Percentiles rank a stretch among this genome's conserved stretches.
These are phyloP conservation scores for Alternaria solani DNA, from an alignment of 2,329 filamentous ascomycete species.

Conservation along the genomic window DNA sequence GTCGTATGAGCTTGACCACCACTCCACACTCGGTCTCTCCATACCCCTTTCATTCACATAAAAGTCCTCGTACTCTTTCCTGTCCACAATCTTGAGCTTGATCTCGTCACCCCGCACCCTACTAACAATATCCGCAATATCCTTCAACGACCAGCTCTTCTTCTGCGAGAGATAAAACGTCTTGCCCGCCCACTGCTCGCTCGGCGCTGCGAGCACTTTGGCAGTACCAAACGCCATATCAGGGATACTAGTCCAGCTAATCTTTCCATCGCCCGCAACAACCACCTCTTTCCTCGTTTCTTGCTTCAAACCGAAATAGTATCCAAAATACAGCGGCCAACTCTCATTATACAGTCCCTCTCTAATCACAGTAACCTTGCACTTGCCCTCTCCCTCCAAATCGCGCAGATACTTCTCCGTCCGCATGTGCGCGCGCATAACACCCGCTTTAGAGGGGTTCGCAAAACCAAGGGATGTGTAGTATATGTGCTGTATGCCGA, in stretches of 20 bases:
- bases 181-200: conserved; percentile 45
- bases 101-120: conserved; percentile 40
- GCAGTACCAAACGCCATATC: conserved; percentile 57
- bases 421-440: conserved; percentile 58
- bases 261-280: conserved; percentile 53
- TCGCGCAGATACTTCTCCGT: conserved; percentile 53
- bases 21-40: conserved; percentile 51
- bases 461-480: conserved; percentile 57
- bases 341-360: conserved; percentile 58
- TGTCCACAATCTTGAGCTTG: conserved; percentile 47
- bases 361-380: conserved; percentile 50
- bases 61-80: conserved; percentile 53
- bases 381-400: conserved; percentile 29
- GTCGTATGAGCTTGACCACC: conserved; percentile 58
- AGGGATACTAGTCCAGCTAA: conserved; percentile 56
- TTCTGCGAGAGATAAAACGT: conserved; percentile 52
- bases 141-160: conserved; percentile 33
- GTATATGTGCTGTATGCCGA: conserved; percentile 56
- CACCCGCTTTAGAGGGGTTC: conserved; percentile 52
- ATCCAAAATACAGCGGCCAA: conserved; percentile 59
- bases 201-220: conserved; percentile 45
- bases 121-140: conserved; percentile 45
- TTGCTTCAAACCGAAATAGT: conserved; percentile 47
- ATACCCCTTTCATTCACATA: conserved; percentile 50
- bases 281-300: conserved; percentile 51